Base-by-base conservation (phyloP, 2,329 filamentous ascomycete genomes). In the Fusarium udum region DNA sequence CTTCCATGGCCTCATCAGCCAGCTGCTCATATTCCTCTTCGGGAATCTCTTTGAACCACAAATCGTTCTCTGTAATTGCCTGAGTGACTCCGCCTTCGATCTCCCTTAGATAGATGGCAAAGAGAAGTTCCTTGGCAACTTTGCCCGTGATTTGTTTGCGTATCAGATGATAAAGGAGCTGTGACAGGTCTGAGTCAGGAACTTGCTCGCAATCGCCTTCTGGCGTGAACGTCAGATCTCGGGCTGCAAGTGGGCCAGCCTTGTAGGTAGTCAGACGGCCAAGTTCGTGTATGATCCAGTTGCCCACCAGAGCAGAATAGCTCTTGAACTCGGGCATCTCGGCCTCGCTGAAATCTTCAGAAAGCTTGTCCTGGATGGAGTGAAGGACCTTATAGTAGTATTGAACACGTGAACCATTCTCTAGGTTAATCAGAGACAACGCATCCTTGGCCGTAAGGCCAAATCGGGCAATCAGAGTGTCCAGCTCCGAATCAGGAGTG, bases 361-460 rank as follows among this genome's bases (percentile, higher is more conserved):
- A 76, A 57, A 81, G 55, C 58, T 76, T 77, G 8, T 76, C 67
- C 52, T 84, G 80, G 2, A 92, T 77, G 3, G 80, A 79, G 6
- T 86, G 84, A 3, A 93, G 85, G 0, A 94, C 89, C 32, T 89
- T 87, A 78, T 92, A 91, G 78, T 95, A 97, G 81, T 95, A 98
- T 74, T 97, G 92, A 8, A 96, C 84, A 46, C 95, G 89, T 13
- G 91, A 91, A 13, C 95, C 95, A 61, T 92, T 89, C 71, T 98
- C 93, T 2, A 97, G 85, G 13, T 89, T 87, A 52, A 95, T 87
- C 39, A 99, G 85, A 0, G 95, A 93, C 73, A 93, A 88, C 3
- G 95, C 95, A 78, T 99, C 96, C 79, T 96, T 96, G 13, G 90
- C 80, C 0, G 91, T 92, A 18, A 99, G 84, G 0, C 90, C 90